Percentiles rank a stretch among this genome's conserved stretches.
These are phyloP conservation scores for Leccinum solheimii DNA, from an alignment of 1,284 basidiomycete genomes.

Conservation along the genomic window DNA sequence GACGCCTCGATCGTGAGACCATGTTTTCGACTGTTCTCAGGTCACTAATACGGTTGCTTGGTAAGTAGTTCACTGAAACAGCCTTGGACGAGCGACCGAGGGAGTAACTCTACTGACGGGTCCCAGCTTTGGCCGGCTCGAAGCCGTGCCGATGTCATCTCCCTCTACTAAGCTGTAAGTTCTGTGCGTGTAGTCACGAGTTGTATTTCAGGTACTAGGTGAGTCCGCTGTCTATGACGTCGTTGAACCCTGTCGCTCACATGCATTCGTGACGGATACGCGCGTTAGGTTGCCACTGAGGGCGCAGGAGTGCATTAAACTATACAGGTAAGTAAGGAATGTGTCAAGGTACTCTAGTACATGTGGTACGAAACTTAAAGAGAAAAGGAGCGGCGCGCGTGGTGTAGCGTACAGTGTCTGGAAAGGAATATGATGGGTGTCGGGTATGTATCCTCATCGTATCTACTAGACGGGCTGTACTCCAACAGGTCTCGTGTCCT, in stretches of 20 bases:
- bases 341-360: not conserved
- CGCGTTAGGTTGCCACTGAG: not conserved
- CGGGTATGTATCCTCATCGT: not conserved
- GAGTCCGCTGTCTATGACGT: not conserved
- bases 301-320: not conserved
- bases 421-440: not conserved
- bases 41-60: not conserved
- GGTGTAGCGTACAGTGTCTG: not conserved
- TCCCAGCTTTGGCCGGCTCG: not conserved
- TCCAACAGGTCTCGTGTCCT: not conserved
- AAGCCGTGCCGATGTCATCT: too few relatives aligned
- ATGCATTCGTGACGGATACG: not conserved
- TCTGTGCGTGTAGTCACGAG: not conserved
- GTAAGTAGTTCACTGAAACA: not conserved
- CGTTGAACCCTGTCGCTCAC: not conserved
- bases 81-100: not conserved
- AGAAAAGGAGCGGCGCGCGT: not conserved
- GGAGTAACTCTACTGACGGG: too few relatives aligned
- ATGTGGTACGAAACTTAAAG: not conserved
- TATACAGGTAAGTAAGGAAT: not conserved
- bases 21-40: not conserved
- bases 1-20: not conserved
- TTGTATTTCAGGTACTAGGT: not conserved
- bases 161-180: too few relatives aligned
- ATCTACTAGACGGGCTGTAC: not conserved